Percentiles rank a stretch among this genome's conserved stretches.
phyloP scores from a whole-genome alignment of 441 rosid genomes.

The Aquilaria agallochum region DNA sequence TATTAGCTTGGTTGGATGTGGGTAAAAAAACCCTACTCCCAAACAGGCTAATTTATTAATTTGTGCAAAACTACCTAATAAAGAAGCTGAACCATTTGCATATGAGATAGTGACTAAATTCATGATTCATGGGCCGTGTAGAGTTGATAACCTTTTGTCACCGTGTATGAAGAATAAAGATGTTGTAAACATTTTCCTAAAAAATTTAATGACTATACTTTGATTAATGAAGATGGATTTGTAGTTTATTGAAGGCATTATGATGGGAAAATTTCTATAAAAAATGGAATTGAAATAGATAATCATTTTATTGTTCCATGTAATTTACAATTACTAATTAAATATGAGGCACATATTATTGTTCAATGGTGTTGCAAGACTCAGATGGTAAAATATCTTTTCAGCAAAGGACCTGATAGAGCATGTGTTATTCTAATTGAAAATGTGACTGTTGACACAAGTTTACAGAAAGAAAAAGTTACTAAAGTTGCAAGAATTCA shows the following conservation, averaged over 20 bases:
- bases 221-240: background rate
- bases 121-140: conserved; percentile 20
- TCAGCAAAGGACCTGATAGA: background rate
- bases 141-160: background rate
- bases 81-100: background rate
- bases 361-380: background rate
- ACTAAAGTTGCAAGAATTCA: background rate
- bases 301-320: conserved; percentile 12
- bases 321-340: background rate
- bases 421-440: background rate
- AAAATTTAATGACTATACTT: background rate
- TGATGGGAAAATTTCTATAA: conserved; percentile 3
- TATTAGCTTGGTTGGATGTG: conserved; percentile 6
- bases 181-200: conserved; percentile 6
- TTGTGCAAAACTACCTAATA: background rate
- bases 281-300: background rate
- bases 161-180: background rate
- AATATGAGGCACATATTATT: conserved; percentile 14
- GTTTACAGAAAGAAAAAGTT: no score
- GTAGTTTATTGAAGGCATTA: background rate
- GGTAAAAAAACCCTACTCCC: background rate
- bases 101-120: background rate
- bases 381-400: background rate
- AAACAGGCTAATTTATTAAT: background rate
- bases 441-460: background rate